Evolutionary conservation across 768 basidiomycete genomes (phyloP).

Genomic region (Auricularia cornea): DNA sequence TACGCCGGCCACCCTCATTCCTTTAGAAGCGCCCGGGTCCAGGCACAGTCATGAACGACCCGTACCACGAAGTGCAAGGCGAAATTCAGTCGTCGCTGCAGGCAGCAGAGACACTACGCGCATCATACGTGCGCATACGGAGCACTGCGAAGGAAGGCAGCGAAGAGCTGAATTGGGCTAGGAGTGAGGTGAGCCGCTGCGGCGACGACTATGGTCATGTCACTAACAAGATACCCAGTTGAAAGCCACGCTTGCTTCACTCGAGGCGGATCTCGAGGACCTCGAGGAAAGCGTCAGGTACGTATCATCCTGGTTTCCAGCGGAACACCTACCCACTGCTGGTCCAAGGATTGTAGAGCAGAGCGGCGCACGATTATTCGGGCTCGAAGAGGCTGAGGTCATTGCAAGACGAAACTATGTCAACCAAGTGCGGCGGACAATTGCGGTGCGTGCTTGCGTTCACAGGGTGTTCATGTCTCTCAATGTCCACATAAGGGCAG

Average conservation of each 20-base stretch:
- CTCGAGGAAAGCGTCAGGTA: conserved; percentile 91
- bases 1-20: too few relatives aligned
- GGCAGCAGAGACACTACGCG: conserved; percentile 57
- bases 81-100: conserved; percentile 74
- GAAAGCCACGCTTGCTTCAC: conserved; percentile 61
- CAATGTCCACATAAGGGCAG: conserved; percentile 39
- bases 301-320: conserved; percentile 16
- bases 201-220: not conserved
- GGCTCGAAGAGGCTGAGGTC: conserved; percentile 73
- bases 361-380: conserved; percentile 76
- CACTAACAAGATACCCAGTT: conserved; percentile 37
- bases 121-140: conserved; percentile 71
- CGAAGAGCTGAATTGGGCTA: conserved; percentile 73
- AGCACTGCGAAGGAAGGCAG: conserved; percentile 65
- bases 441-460: conserved; percentile 52
- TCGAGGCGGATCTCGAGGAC: conserved; percentile 86
- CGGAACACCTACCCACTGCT: too few relatives aligned
- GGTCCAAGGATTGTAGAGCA: conserved; percentile 89
- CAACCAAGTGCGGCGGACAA: conserved; percentile 58
- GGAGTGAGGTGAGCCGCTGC: conserved; percentile 55
- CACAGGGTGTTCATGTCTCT: not conserved
- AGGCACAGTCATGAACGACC: conserved; percentile 40
- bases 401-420: conserved; percentile 70
- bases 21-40: not conserved
- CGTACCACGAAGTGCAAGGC: conserved; percentile 78